Evolutionary conservation across 2,329 filamentous ascomycete genomes (phyloP).

Genomic region (Botrytis tulipae): DNA sequence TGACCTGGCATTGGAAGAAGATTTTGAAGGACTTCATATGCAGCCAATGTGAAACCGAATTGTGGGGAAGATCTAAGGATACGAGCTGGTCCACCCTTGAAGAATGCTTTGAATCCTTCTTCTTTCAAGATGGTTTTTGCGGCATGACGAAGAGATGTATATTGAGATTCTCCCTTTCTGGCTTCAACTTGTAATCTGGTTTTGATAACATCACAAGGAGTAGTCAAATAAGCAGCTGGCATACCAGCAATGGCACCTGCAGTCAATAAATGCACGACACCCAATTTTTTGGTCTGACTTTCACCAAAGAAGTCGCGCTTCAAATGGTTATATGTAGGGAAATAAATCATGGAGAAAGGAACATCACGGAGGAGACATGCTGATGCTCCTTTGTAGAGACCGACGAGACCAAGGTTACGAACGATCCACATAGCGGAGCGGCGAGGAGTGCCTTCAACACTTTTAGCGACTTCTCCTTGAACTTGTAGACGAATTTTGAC

Average conservation of each 20-base stretch:
- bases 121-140: slow-evolving; percentile 81
- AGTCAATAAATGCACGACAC: slow-evolving; percentile 84
- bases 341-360: slow-evolving; percentile 98
- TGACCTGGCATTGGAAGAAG: slow-evolving; percentile 74
- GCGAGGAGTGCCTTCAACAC: slow-evolving; percentile 74
- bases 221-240: slow-evolving; percentile 91
- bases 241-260: slow-evolving; percentile 93
- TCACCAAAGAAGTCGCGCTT: slow-evolving; percentile 96
- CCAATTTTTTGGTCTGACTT: slow-evolving; percentile 79
- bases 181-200: slow-evolving; percentile 96
- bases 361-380: slow-evolving; percentile 95
- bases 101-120: slow-evolving; percentile 94
- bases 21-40: slow-evolving; percentile 88
- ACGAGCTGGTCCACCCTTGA: slow-evolving; percentile 95
- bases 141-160: slow-evolving; percentile 83
- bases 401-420: slow-evolving; percentile 87
- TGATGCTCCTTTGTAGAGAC: slow-evolving; percentile 93
- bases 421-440: slow-evolving; percentile 98
- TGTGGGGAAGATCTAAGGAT: slow-evolving; percentile 94
- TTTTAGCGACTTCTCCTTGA: slow-evolving; percentile 92
- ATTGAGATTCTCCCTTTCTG: slow-evolving; percentile 86
- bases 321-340: slow-evolving; percentile 92
- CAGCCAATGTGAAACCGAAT: slow-evolving; percentile 95
- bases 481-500: slow-evolving; percentile 99
- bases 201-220: slow-evolving; percentile 98